Conservation (phyloP, 2,329 filamentous ascomycete genomes). For the Fusarium torreyae region DNA sequence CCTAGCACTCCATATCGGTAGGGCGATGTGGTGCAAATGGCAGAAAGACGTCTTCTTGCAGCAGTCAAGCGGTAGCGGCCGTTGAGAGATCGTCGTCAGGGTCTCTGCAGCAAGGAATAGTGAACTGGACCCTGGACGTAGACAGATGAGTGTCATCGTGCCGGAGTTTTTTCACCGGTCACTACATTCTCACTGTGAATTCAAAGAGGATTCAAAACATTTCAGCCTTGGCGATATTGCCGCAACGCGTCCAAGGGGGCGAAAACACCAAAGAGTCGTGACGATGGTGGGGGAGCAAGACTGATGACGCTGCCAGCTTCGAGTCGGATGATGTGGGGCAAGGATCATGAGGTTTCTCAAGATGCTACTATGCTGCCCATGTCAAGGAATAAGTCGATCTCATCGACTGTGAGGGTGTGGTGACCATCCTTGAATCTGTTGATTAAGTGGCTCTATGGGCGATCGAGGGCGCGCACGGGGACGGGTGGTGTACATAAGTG, state of each 20-base stretch:
- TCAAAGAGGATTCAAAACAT: constrained; percentile 17
- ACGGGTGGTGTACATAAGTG: constrained; percentile 32
- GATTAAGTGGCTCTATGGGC: constrained; percentile 27
- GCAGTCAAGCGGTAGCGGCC: constrained; percentile 8
- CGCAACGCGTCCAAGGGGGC: constrained; percentile 40
- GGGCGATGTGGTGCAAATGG: neutral
- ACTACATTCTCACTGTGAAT: constrained; percentile 9
- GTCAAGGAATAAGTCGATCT: constrained; percentile 48
- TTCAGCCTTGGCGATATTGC: constrained; percentile 24
- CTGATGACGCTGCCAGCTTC: constrained; percentile 39
- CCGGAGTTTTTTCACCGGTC: constrained; percentile 44
- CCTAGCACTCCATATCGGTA: constrained; percentile 12
- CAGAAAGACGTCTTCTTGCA: constrained; percentile 8
- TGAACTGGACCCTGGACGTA: constrained; percentile 31
- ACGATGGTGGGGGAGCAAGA: constrained; percentile 42
- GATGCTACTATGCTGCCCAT: constrained; percentile 42
- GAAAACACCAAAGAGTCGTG: constrained; percentile 32
- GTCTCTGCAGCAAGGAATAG: constrained; percentile 31
- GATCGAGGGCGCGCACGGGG: constrained; percentile 41
- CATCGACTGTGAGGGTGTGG: constrained; percentile 43
- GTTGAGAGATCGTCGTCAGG: constrained; percentile 39
- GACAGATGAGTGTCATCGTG: constrained; percentile 17
- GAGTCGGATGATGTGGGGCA: constrained; percentile 52
- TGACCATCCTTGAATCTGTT: constrained; percentile 28
- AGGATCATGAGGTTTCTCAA: constrained; percentile 51